Base-by-base conservation (phyloP, 768 basidiomycete genomes). In the Cystoderma amianthinum region DNA sequence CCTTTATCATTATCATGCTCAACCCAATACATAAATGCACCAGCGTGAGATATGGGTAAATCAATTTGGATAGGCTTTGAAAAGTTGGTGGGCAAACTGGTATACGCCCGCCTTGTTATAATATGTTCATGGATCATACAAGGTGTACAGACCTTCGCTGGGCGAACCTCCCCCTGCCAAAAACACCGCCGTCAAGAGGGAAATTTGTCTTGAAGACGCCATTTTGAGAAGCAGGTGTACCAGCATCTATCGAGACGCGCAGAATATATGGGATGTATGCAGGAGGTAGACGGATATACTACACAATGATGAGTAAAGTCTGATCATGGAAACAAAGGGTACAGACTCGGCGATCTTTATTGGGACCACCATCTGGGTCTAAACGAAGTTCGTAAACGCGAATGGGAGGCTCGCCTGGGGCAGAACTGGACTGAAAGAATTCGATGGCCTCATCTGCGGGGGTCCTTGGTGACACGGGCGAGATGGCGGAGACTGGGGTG, bases 201-300 rank as follows among this genome's bases (percentile, higher is more conserved):
- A 98, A 97, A 59, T 98, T 97, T 44, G 93, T 95, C 67, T 85
- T 91, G 61, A 99, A 87, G 1, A 92, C 75, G 39, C 93, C 96
- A 53, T 94, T 89, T 53, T 80, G 82, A 5, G 89, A 78, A 7
- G 91, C 90, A 2, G 90, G 83, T 2, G 93, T 93, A 5, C 96
- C 96, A 1, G 95, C 88, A 36, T 94, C 86, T 38, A 98, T 72
- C 15, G 86, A 84, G 24, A 99, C 85, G 40, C 96, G 82, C 19
- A 99, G 67, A 37, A 98, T 76, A 58, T 98, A 99, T 1, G 94
- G 94, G 13, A 67, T 67, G 55, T 81, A 74, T 17, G 94, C 90
- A 9, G 96, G 92, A 6, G 96, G 96, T 13, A 99, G 80, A 30
- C 96, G 92, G 51, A 95, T 85, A 61, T 98, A 97, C 96, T 97